Evolutionary conservation across 2,329 filamentous ascomycete genomes (phyloP), one percentile per base, ranked within the genome.

Genomic region (Epichloe baconii): DNA sequence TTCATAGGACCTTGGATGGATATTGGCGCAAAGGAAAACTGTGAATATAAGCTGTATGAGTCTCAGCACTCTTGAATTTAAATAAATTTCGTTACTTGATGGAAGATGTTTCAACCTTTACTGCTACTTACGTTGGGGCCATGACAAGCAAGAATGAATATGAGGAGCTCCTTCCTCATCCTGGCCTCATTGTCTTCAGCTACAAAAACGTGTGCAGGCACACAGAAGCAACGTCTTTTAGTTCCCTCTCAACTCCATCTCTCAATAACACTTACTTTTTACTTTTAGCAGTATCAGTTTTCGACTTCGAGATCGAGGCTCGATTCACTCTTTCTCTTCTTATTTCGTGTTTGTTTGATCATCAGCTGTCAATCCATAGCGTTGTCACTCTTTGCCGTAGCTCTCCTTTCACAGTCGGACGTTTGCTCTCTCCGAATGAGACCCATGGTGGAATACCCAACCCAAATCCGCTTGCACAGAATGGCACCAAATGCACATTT

Each of bases 41-140:
- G 31, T 48, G 48, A 41, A 50, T 40, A 44, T 36, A 37, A 14
- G 26, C 21, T 49, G 48, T 49, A 38, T 19, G 41, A 49, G 41
- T 49, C 44, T 21, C 36, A 15, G n/a, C 15, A 26, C 17, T 49
- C 40, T 43, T 49, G 40, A 17, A 37, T 44, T n/a, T 42, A 44
- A 36, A 14, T 15, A 8, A 36, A n/a, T 19, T 15, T 35, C 12
- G 26, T 17, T 5, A 26, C 34, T 23, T 26, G 7, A 15, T 44
- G 41, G 14, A 26, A 23, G 10, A 15, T 36, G 34, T 44, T n/a
- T 17, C 14, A 36, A 14, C 5, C 7, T 14, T 10, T 11, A 48
- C 17, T 48, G 26, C n/a, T 48, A 3, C 5, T 23, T 23, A 17
- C 7, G 19, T 14, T 41, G 35, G 4, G 12, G 7, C 6, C 1